Conservation (phyloP, 2,329 filamentous ascomycete genomes). For the Sclerotinia borealis region DNA sequence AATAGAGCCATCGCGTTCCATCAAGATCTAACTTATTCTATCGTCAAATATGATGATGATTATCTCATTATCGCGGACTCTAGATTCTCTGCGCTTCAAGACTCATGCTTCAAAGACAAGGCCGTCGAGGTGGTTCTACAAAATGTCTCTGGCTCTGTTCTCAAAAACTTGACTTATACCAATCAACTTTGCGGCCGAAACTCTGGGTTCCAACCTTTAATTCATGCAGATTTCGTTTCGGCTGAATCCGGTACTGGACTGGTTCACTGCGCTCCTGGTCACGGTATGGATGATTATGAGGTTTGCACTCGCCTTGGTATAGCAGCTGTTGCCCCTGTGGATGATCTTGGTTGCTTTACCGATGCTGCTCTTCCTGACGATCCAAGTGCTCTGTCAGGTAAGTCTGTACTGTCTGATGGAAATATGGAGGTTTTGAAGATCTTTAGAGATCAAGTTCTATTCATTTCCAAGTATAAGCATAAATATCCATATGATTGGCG, state of each 20-base stretch:
- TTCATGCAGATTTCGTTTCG: conserved; percentile 85
- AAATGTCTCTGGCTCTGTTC: conserved; percentile 55
- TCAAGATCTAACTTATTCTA: conserved; percentile 63
- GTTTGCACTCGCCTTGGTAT: conserved; percentile 67
- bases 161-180: conserved; percentile 61
- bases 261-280: conserved; percentile 91
- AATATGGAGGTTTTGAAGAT: conserved; percentile 63
- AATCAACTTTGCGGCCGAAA: conserved; percentile 60
- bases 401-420: conserved; percentile 66
- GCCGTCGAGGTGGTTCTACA: conserved; percentile 43
- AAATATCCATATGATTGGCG: conserved; percentile 99
- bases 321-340: conserved; percentile 72
- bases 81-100: conserved; percentile 55
- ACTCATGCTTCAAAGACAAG: conserved; percentile 35
- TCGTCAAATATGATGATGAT: conserved; percentile 52
- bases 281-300: conserved; percentile 95
- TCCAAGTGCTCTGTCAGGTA: conserved; percentile 60
- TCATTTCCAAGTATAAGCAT: conserved; percentile 67
- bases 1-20: conserved; percentile 86
- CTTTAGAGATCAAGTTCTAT: conserved; percentile 59
- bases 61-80: conserved; percentile 67
- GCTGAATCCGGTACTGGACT: conserved; percentile 86
- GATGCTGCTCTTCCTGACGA: conserved; percentile 68
- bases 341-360: conserved; percentile 77
- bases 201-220: conserved; percentile 58